Conservation (phyloP, 495 filamentous ascomycete genomes). For the Trichoderma reesei region DNA sequence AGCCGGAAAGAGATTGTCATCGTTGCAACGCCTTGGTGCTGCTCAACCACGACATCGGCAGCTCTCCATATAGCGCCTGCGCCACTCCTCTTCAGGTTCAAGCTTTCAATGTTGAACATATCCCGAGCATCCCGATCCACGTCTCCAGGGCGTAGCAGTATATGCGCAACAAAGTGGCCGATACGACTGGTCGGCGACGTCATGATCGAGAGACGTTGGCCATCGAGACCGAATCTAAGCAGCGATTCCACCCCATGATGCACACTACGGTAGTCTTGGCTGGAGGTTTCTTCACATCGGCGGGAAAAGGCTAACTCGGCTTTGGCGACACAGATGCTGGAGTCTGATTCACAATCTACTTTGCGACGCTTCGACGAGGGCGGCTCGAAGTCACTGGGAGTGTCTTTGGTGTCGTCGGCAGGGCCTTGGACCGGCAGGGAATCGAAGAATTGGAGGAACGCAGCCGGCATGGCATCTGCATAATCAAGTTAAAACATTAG, state of each 20-base stretch:
- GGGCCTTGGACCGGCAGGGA: not conserved
- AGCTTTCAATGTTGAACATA: not conserved
- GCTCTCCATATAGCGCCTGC: slow-evolving; percentile 4
- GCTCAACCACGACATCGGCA: not conserved
- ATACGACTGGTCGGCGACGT: not conserved
- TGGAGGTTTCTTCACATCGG: not conserved
- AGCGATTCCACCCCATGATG: not conserved
- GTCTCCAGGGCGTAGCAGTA: not conserved
- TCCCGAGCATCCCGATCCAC: not conserved
- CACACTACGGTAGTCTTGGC: not conserved
- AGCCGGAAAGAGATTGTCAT: slow-evolving; percentile 17
- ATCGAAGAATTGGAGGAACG: not conserved
- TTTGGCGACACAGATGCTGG: not conserved
- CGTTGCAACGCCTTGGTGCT: slow-evolving; percentile 3
- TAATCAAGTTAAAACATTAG: not conserved
- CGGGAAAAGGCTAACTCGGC: not conserved
- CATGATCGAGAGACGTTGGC: not conserved
- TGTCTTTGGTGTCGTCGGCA: not conserved
- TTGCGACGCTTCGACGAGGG: slow-evolving; percentile 2
- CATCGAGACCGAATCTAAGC: not conserved
- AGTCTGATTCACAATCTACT: not conserved
- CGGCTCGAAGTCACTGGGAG: not conserved
- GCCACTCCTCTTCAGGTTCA: not conserved
- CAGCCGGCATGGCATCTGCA: not conserved
- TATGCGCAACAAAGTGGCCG: not conserved